Evolutionary conservation across 768 basidiomycete genomes (phyloP), one percentile per base, ranked within the genome.

Genomic region (Mrakia hoshinonis): DNA sequence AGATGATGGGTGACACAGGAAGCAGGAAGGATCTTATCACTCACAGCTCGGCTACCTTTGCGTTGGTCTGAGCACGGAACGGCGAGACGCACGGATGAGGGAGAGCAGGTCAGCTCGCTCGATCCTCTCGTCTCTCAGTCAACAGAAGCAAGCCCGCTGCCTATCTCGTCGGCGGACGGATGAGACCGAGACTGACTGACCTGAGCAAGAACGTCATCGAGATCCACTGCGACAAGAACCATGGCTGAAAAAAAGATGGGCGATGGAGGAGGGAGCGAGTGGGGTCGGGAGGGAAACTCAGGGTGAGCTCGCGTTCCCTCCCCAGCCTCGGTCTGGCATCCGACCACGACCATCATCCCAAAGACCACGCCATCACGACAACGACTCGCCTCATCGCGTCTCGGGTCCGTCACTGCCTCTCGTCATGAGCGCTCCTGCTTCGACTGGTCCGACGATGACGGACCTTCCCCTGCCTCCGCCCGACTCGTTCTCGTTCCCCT

Each of bases 401-500:
- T 24, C 4, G 24, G 29, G 6, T 24, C 34, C 55, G 7, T 58
- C 10, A 4, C 29, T 26, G 55, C 24, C 34, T 36, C 29, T 29
- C 15, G 29, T 26, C 7, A 22, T 52, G 20, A 6, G 10, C 51
- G 22, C 22, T n/a, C 20, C 22, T 20, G 6, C 26, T 52, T 10
- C 51, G 51, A 20, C 26, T 52, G 51, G 51, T n/a, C 51, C 51
- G 51, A 20, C 51, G 26, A 9, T 29, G 26, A 52, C 51, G 26
- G 26, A 52, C 31, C 64, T 66, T 0, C 68, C 68, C 49, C 80
- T 95, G 5, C 80, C 85, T 0, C 88, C 88, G 0, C 93, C 92
- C 0, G 76, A 79, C 0, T 75, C 76, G 0, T 96, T 96, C 77
- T 82, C 87, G 2, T 97, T 98, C 77, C 94, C 94, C 0, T 96